Evolutionary conservation across 1,284 basidiomycete species (phyloP).

Genomic region (Malassezia cuniculi): DNA sequence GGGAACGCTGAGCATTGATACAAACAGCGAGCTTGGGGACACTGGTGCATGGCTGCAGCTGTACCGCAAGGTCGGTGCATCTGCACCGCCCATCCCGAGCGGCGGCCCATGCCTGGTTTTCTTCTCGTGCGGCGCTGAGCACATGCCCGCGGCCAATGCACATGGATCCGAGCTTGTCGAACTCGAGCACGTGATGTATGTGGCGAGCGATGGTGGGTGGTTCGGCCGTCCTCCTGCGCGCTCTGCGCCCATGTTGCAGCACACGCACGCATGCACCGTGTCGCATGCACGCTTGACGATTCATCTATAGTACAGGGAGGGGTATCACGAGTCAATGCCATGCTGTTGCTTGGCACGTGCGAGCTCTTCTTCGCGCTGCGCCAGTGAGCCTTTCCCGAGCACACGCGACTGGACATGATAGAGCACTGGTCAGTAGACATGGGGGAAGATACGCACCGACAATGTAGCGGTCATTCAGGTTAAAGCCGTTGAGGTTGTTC

Average conservation of each 20-base stretch:
- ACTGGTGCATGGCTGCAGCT: too few relatives aligned
- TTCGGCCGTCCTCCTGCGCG: too few relatives aligned
- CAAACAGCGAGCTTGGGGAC: conserved; percentile 4
- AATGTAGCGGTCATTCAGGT: conserved; percentile 93
- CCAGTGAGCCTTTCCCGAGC: conserved; percentile 79
- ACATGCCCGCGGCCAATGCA: neutral
- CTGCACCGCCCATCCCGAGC: neutral
- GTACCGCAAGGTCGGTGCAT: too few relatives aligned
- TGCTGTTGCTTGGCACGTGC: conserved; percentile 70
- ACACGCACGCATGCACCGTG: conserved; percentile 3
- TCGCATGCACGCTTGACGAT: conserved; percentile 6
- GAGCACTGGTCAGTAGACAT: conserved; percentile 53
- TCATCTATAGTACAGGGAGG: neutral
- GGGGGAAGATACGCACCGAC: conserved; percentile 40
- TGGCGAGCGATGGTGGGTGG: conserved; percentile 6
- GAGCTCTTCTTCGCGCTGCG: conserved; percentile 79
- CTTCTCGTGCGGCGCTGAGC: too few relatives aligned
- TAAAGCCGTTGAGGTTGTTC: conserved; percentile 93
- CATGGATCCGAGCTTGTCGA: neutral
- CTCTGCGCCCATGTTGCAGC: too few relatives aligned
- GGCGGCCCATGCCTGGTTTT: neutral
- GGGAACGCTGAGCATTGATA: conserved; percentile 11
- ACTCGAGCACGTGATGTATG: conserved; percentile 1
- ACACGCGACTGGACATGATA: conserved; percentile 92
- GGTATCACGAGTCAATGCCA: conserved; percentile 30